Percentiles rank a stretch among this genome's conserved stretches.
These are phyloP conservation scores for Sclerotinia borealis DNA, from an alignment of 2,329 filamentous ascomycete genomes.

Conservation along the genomic window DNA sequence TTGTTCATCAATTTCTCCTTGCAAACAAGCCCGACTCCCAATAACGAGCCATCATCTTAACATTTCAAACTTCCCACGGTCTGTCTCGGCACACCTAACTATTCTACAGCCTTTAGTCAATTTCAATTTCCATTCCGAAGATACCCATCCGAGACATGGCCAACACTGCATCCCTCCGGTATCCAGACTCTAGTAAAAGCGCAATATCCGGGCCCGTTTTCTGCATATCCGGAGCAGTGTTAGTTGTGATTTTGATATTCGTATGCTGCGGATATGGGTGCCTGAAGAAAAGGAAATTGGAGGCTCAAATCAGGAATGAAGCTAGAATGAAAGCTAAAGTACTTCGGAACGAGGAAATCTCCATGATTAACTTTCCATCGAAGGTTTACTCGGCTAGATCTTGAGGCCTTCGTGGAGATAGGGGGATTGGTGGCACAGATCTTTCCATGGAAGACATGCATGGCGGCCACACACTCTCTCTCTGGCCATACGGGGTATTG, in stretches of 20 bases:
- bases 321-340: not conserved
- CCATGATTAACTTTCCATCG: not conserved
- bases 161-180: not conserved
- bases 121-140: not conserved
- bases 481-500: too few relatives aligned
- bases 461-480: too few relatives aligned
- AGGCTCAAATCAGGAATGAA: not conserved
- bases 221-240: not conserved
- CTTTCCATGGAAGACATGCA: not conserved
- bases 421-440: not conserved
- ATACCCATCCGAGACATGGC: not conserved
- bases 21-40: too few relatives aligned
- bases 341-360: not conserved
- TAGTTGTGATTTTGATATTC: not conserved
- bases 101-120: not conserved
- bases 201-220: not conserved
- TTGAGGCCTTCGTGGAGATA: not conserved
- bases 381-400: not conserved
- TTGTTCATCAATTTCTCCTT: too few relatives aligned
- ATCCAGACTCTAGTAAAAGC: not conserved
- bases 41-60: too few relatives aligned
- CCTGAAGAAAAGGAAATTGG: not conserved
- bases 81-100: not conserved
- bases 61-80: too few relatives aligned
- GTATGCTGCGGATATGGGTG: conserved; percentile 1